A percentile compares a stretch with the other conserved stretches of the same genome.
Conservation (phyloP, 352 stramenopile genomes). For the Blastocystis sp. region DNA sequence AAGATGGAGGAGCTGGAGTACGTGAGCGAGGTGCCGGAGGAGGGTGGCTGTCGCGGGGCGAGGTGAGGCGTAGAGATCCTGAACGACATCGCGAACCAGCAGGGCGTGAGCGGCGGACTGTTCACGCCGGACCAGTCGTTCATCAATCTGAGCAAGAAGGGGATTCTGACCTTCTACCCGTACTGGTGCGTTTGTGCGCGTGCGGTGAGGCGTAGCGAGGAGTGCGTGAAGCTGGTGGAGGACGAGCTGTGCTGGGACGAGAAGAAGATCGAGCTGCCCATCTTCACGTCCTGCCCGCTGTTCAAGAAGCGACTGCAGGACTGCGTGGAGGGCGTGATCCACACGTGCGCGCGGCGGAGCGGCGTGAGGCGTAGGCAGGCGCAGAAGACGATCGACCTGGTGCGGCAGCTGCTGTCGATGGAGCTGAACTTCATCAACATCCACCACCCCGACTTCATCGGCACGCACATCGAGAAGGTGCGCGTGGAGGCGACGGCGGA, state of each 20-base stretch:
- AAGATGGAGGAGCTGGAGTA: constrained; percentile 45
- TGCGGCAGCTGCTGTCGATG: constrained; percentile 95
- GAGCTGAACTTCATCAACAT: constrained; percentile 99
- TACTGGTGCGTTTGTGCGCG: background rate
- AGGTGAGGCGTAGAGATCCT: background rate
- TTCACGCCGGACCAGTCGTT: constrained; percentile 37
- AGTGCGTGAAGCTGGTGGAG: constrained; percentile 15
- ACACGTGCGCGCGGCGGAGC: background rate
- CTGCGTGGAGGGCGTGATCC: background rate
- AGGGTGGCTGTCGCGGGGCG: background rate
- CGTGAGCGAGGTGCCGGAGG: constrained; percentile 10
- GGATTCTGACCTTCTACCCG: constrained; percentile 30
- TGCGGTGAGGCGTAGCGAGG: background rate
- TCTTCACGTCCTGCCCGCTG: constrained; percentile 20
- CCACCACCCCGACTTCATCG: constrained; percentile 85
- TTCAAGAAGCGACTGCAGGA: constrained; percentile 17
- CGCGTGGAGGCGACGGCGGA: constrained; percentile 18
- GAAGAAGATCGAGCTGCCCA: background rate
- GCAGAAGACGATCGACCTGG: constrained; percentile 84
- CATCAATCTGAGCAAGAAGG: constrained; percentile 41
- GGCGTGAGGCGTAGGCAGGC: constrained; percentile 72
- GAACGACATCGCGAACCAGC: constrained; percentile 27
- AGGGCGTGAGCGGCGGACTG: constrained; percentile 9
- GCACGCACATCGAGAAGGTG: constrained; percentile 33
- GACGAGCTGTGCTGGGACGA: background rate